Conservation (phyloP, 352 stramenopile genomes). For the Pythium rishiriense region DNA sequence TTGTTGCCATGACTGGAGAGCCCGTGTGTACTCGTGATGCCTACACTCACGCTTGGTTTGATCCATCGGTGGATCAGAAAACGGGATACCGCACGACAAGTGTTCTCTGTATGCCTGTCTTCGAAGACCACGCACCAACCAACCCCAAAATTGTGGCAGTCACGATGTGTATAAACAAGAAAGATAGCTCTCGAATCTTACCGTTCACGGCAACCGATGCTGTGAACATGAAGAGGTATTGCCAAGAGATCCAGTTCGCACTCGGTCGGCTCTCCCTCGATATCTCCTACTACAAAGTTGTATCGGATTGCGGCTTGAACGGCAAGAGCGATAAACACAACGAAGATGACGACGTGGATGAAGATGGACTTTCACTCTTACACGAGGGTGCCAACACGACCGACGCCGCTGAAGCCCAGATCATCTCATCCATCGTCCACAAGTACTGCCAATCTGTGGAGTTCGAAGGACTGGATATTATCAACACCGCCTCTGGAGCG, state of each 20-base stretch:
- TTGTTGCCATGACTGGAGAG: constrained; percentile 64
- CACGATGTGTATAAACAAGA: constrained; percentile 92
- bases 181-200: constrained; percentile 68
- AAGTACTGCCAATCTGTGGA: constrained; percentile 28
- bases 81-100: constrained; percentile 78
- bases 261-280: constrained; percentile 66
- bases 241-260: constrained; percentile 67
- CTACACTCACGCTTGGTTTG: constrained; percentile 75
- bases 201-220: constrained; percentile 62
- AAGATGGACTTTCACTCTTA: background rate
- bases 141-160: constrained; percentile 62
- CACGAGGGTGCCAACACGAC: background rate
- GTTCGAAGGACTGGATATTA: constrained; percentile 7
- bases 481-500: constrained; percentile 1
- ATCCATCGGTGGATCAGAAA: constrained; percentile 64
- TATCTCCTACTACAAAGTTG: constrained; percentile 81
- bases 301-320: constrained; percentile 33
- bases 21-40: constrained; percentile 60
- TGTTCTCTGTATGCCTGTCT: constrained; percentile 72
- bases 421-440: constrained; percentile 40
- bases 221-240: constrained; percentile 61
- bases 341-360: background rate
- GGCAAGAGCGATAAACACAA: background rate
- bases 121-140: constrained; percentile 57
- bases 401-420: constrained; percentile 11